Conservation (phyloP, 1,139 yeast species). For the Debaryomyces singareniensis region DNA sequence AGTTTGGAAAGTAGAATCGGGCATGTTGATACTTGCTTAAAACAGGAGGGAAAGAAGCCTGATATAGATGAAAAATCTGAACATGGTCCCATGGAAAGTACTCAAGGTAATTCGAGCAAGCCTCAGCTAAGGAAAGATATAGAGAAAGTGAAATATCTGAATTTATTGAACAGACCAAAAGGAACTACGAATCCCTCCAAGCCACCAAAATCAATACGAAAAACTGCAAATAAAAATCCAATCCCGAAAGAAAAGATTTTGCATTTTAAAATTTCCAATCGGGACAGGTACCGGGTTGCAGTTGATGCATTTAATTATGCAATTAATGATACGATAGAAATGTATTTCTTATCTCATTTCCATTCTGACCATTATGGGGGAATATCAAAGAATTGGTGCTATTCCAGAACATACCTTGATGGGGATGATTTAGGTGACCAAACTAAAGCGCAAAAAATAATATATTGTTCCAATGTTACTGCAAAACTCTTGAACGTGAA, state of each 20-base stretch:
- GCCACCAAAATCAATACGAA: conserved; percentile 16
- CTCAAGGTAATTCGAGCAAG: not conserved
- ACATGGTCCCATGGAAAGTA: not conserved
- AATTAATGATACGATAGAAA: conserved; percentile 36
- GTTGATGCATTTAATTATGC: conserved; percentile 68
- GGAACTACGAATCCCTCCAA: conserved; percentile 9
- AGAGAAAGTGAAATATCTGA: conserved; percentile 5
- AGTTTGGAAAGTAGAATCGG: conserved; percentile 37
- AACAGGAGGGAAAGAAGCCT: conserved; percentile 7
- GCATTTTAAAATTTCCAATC: conserved; percentile 25
- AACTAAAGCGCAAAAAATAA: conserved; percentile 35
- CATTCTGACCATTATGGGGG: conserved; percentile 96
- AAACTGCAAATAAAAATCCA: conserved; percentile 27
- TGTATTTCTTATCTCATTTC: conserved; percentile 71
- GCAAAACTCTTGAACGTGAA: conserved; percentile 47
- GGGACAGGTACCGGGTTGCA: conserved; percentile 28
- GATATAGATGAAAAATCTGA: conserved; percentile 2
- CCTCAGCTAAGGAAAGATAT: conserved; percentile 1
- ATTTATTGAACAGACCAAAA: conserved; percentile 6
- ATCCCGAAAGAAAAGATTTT: conserved; percentile 54
- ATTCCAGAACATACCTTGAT: conserved; percentile 29
- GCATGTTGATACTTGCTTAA: conserved; percentile 56
- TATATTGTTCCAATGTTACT: conserved; percentile 71
- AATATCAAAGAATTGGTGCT: conserved; percentile 65
- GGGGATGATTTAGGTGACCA: conserved; percentile 26